Conservation (phyloP, 768 basidiomycete genomes). For the Rhodosporidiobolus sp. region DNA sequence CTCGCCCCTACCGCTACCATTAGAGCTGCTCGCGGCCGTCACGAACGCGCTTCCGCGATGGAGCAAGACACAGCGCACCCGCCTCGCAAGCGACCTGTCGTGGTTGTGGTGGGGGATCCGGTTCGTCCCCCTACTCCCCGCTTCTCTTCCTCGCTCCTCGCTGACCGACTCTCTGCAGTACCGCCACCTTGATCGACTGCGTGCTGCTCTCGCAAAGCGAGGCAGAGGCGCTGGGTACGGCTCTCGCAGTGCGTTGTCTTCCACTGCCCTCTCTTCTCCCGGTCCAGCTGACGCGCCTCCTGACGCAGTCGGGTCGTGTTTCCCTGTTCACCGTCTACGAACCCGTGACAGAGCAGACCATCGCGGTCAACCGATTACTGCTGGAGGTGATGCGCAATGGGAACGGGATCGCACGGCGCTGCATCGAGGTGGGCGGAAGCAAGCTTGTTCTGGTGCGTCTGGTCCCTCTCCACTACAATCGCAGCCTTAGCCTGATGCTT, state of each 20-base stretch:
- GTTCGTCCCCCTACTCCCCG: conserved; percentile 2
- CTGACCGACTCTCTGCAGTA: neutral
- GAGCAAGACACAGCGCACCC: too few species aligned
- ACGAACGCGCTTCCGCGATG: too few species aligned
- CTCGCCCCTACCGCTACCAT: too few species aligned
- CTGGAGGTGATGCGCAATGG: neutral
- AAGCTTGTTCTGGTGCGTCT: neutral
- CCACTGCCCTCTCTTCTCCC: neutral
- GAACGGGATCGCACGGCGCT: too few species aligned
- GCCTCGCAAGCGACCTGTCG: neutral
- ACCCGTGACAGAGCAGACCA: neutral
- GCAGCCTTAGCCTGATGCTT: neutral
- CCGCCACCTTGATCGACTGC: conserved; percentile 15
- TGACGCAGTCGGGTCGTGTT: neutral
- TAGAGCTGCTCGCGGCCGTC: too few species aligned
- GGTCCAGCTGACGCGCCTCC: too few species aligned
- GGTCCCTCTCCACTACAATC: too few species aligned
- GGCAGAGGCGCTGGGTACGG: neutral
- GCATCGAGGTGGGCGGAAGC: conserved; percentile 6
- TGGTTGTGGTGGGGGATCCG: neutral
- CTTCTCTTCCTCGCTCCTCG: neutral
- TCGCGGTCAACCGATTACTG: neutral
- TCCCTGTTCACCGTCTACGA: neutral
- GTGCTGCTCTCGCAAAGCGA: neutral
- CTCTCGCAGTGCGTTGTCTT: neutral